Conservation (phyloP, 2,329 filamentous ascomycete genomes). For the Beauveria bassiana region DNA sequence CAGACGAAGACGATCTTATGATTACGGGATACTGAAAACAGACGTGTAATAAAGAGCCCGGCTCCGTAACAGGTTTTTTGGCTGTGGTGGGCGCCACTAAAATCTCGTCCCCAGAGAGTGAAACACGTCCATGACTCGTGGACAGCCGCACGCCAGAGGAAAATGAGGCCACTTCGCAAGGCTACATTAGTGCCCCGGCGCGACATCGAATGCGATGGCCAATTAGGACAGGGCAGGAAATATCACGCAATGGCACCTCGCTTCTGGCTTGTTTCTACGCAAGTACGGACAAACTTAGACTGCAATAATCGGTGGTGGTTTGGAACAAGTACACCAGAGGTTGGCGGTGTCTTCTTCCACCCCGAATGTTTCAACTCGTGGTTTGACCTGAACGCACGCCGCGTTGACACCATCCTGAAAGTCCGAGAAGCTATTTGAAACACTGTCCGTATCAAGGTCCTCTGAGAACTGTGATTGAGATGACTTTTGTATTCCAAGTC, state of each 20-base stretch:
- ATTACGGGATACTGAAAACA: conserved; percentile 7
- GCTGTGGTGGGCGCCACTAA: background rate
- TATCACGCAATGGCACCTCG: background rate
- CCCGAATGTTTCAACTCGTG: background rate
- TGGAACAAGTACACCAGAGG: background rate
- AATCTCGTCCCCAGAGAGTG: background rate
- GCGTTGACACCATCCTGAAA: background rate
- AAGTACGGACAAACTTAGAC: background rate
- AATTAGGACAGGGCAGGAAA: background rate
- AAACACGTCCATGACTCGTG: conserved; percentile 9
- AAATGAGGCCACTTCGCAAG: conserved; percentile 2
- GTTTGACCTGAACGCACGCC: background rate
- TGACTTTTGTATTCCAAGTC: too few relatives aligned
- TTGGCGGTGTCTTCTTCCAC: background rate
- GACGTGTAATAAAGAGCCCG: background rate
- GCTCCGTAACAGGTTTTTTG: background rate
- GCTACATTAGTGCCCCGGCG: background rate
- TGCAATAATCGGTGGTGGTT: background rate
- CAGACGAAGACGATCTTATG: conserved; percentile 9
- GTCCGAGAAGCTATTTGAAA: background rate
- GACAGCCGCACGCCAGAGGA: background rate
- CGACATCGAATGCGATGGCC: background rate
- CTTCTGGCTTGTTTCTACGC: background rate
- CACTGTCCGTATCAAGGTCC: background rate
- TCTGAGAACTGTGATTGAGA: too few relatives aligned